Conservation (phyloP, 2,329 filamentous ascomycete genomes). For the Fusarium newnesense region DNA sequence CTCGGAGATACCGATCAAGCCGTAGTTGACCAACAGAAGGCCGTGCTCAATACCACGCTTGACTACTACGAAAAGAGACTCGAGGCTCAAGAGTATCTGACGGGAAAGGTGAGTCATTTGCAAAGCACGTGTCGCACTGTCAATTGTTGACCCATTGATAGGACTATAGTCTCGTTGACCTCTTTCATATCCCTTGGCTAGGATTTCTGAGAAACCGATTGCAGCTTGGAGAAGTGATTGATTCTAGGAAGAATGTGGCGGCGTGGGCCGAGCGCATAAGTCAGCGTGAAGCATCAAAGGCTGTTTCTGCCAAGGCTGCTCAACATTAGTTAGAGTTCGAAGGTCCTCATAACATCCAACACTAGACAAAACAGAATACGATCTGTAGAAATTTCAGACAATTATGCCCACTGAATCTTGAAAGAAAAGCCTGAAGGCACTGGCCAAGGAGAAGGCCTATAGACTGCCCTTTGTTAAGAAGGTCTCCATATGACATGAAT, state of each 20-base stretch:
- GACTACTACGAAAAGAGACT: background rate
- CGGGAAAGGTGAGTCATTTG: background rate
- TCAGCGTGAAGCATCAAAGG: background rate
- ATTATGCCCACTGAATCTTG: background rate
- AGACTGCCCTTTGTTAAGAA: background rate
- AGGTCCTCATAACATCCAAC: background rate
- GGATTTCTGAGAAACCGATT: background rate
- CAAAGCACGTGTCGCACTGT: accelerated
- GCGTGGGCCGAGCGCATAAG: background rate
- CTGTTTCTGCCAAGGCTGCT: background rate
- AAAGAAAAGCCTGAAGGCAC: background rate
- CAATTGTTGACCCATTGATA: background rate
- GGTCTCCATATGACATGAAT: background rate
- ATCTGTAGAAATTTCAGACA: background rate
- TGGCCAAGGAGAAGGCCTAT: background rate
- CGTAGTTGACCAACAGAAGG: background rate
- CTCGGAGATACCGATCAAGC: background rate
- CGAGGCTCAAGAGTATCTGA: background rate
- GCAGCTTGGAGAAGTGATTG: background rate
- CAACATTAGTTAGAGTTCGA: background rate
- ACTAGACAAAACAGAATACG: background rate
- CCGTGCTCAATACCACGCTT: background rate
- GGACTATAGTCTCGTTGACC: background rate
- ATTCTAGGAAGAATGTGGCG: background rate
- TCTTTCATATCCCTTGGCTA: background rate